These are phyloP conservation scores for Biscogniauxia marginata DNA, from an alignment of 2,329 filamentous ascomycete genomes.

Conservation along the genomic window DNA sequence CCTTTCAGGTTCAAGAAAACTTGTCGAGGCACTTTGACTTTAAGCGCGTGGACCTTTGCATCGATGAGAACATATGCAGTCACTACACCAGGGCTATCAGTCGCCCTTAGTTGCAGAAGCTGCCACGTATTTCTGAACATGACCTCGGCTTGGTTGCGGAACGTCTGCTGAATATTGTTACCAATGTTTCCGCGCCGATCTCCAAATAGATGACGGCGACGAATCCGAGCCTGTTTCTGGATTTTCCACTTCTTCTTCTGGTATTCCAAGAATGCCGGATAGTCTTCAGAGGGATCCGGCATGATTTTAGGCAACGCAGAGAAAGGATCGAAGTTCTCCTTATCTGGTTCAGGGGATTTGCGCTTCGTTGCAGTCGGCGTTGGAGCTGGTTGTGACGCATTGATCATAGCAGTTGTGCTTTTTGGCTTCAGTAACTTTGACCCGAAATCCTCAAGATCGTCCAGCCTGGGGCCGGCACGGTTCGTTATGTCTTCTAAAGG, in stretches of 20 bases:
- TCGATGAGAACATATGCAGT: slow-evolving; percentile 90
- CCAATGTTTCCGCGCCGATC: slow-evolving; percentile 71
- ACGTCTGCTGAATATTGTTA: slow-evolving; percentile 65
- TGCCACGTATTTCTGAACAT: slow-evolving; percentile 95
- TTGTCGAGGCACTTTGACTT: slow-evolving; percentile 83
- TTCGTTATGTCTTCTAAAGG: slow-evolving; percentile 74
- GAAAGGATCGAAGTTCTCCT: slow-evolving; percentile 72
- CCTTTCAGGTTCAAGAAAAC: slow-evolving; percentile 90
- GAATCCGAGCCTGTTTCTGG: slow-evolving; percentile 83
- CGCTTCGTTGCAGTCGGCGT: slow-evolving; percentile 59
- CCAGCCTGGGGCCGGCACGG: slow-evolving; percentile 52
- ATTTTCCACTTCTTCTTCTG: slow-evolving; percentile 99
- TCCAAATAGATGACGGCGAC: slow-evolving; percentile 88
- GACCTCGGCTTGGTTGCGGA: slow-evolving; percentile 88
- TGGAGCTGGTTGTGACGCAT: slow-evolving; percentile 54
- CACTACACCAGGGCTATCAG: slow-evolving; percentile 82
- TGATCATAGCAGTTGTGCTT: slow-evolving; percentile 52
- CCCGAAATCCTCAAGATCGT: slow-evolving; percentile 82
- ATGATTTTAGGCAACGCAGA: slow-evolving; percentile 78
- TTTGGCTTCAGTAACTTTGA: slow-evolving; percentile 65
- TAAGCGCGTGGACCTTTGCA: slow-evolving; percentile 83
- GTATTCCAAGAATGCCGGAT: slow-evolving; percentile 82
- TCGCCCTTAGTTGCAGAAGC: slow-evolving; percentile 80
- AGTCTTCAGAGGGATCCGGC: slow-evolving; percentile 83
- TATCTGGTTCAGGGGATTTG: slow-evolving; percentile 67